Base-by-base conservation (phyloP, 257 asterid species). In the Solanum lycopersicoides region DNA sequence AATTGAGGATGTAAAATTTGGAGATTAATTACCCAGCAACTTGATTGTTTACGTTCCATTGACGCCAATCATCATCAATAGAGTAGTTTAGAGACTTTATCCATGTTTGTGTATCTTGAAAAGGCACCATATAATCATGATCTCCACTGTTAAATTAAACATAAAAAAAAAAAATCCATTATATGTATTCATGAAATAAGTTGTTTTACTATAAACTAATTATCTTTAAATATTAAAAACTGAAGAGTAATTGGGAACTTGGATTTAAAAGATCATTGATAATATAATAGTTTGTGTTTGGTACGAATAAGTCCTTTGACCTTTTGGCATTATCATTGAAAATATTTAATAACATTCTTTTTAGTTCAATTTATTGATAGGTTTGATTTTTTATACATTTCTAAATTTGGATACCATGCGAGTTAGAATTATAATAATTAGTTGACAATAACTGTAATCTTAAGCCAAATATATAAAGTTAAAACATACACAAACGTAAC, bases 31-130 rank as follows among this genome's bases (percentile, higher is more conserved):
- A 92, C 94, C 93, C 92, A 1, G 90, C 93, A 85, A 91, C 83
- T 83, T 91, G 92, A 53, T 88, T 89, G 10, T 87, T 35, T 37
- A 89, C 83, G 12, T 37, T 42, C 94, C 94, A 92, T 28, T 73
- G 90, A 21, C 92, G 41, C 94, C 93, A 92, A 68, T 91, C 93
- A 42, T 90, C 91, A 16, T 65, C 9, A 32, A 91, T 89, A 21
- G 91, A 25, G 66, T 92, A 91, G 66, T 90, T 91, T 14, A 92
- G 89, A 76, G 89, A 86, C 71, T 63, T 88, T 86, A 90, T 92
- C 93, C 94, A 91, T 35, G 89, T 92, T 91, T 88, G 74, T 11
- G 94, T 92, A 3, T 93, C 89, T 25, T 86, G 59, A 87, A 65
- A 88, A 14, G 91, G 89, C 14, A 91, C 87, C 5, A 35, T 0